A percentile compares a stretch with the other conserved stretches of the same genome.
Conservation (phyloP, 768 basidiomycete species). For the Tulasnella sp. region DNA sequence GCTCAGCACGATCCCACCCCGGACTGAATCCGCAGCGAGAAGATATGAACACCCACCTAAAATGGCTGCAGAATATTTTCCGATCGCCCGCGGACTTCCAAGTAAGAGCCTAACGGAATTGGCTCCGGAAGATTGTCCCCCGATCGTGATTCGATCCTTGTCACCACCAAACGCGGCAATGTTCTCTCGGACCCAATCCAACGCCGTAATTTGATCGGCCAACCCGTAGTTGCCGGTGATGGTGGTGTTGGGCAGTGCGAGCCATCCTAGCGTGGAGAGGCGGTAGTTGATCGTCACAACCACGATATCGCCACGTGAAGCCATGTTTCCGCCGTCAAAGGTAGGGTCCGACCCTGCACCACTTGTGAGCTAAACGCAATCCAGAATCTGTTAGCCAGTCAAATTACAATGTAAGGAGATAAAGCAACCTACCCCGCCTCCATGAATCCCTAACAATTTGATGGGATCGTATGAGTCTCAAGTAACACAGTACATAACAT, state of each 20-base stretch:
- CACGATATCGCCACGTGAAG: conserved; percentile 15
- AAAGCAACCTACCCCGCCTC: conserved; percentile 16
- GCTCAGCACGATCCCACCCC: too few species aligned
- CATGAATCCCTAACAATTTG: conserved; percentile 20
- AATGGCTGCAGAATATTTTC: conserved; percentile 34
- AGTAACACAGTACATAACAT: too few species aligned
- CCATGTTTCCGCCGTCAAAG: conserved; percentile 20
- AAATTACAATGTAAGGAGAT: too few species aligned
- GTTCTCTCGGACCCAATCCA: conserved; percentile 19
- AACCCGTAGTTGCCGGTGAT: conserved; percentile 12
- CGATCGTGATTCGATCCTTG: conserved; percentile 18
- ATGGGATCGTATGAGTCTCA: too few species aligned
- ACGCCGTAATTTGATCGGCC: conserved; percentile 1
- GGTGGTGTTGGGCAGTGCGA: too few species aligned
- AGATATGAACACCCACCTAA: conserved; percentile 20
- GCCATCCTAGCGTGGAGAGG: too few species aligned
- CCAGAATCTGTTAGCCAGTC: too few species aligned
- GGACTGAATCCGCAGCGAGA: too few species aligned
- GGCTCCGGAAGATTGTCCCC: conserved; percentile 21
- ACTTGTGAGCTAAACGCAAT: conserved; percentile 20
- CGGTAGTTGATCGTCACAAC: too few species aligned
- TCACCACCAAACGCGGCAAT: conserved; percentile 23
- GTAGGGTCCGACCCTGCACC: conserved; percentile 21
- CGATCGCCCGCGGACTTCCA: conserved; percentile 29
- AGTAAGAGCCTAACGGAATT: conserved; percentile 27